Base-by-base conservation (phyloP, 139 green algal genomes). In the Spirogloea muscicola region DNA sequence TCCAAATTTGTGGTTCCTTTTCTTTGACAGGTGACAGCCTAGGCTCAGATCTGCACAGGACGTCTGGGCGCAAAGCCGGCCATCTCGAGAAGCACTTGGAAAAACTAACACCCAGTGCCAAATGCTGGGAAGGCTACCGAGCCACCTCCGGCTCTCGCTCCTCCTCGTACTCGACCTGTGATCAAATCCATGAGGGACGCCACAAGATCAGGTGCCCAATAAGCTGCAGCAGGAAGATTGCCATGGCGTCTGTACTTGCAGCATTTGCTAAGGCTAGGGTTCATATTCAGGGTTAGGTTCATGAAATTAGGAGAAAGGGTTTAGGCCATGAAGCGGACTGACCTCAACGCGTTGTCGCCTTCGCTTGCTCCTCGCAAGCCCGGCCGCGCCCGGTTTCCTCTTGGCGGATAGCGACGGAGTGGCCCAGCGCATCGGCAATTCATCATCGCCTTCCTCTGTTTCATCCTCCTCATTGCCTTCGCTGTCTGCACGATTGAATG, bases 151-250 rank as follows among this genome's bases (percentile, higher is more conserved):
- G 34, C 69, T 78, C 69, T 5, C 44, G 42, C 25, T 78, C 69
- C 13, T 78, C 67, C 57, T 76, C 67, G 58, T 68, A 73, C 36
- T 78, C 69, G 5, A 73, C 69, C 38, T 78, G 27, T 61, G 33
- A 21, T 13, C n/a, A n/a, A n/a, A n/a, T n/a, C n/a, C n/a, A n/a
- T 33, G 39, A 72, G 39, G 7, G 36, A 72, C 3, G n/a, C 36
- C 48, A 62, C 63, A n/a, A 62, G 38, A 37, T 68, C 18, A 25
- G 10, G 52, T 73, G 10, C 5, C 73, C 31, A 5, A 4, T 10
- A 51, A 10, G 9, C 49, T 16, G 57, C 13, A 49, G 72, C 10
- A 25, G 16, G 16, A 62, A 21, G 39, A 59, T n/a, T 58, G 5
- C 7, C 41, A 48, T 13, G 57, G 13, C 13, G 57, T 18, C 18